Evolutionary conservation across 805 yeast species (phyloP).

Genomic region (Starmera caribaea): DNA sequence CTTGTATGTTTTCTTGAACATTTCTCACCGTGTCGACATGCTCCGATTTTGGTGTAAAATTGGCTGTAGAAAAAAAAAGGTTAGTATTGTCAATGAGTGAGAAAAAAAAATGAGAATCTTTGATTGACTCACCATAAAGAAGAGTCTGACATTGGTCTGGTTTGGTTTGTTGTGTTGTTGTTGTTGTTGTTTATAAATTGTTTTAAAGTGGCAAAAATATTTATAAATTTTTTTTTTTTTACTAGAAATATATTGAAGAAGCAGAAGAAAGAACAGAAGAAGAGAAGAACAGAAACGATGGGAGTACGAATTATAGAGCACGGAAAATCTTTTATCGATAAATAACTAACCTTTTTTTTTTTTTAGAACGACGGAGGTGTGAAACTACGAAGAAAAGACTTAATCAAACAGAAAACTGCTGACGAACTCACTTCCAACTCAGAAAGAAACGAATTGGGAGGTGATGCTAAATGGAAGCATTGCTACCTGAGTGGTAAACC

Average conservation of each 20-base stretch:
- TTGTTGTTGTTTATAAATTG: neutral
- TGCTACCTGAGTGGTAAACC: constrained; percentile 37
- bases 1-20: constrained; percentile 67
- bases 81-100: neutral
- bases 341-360: constrained; percentile 1
- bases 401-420: constrained; percentile 17
- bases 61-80: constrained; percentile 24
- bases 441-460: constrained; percentile 4
- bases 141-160: constrained; percentile 10
- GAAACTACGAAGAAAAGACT: constrained; percentile 48
- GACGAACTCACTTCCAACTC: no score
- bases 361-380: constrained; percentile 64
- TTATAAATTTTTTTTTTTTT: no score
- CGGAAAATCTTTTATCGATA: no score
- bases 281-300: no score
- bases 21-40: constrained; percentile 87
- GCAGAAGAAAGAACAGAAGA: no score
- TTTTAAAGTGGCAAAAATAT: neutral
- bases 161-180: neutral
- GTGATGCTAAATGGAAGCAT: constrained; percentile 27
- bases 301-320: no score
- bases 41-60: constrained; percentile 78
- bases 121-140: constrained; percentile 11
- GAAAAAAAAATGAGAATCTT: neutral
- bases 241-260: no score